A percentile compares a stretch with the other conserved stretches of the same genome.
Evolutionary conservation across 2,329 filamentous ascomycete genomes (phyloP).

Genomic region (Mollisia scopiformis): DNA sequence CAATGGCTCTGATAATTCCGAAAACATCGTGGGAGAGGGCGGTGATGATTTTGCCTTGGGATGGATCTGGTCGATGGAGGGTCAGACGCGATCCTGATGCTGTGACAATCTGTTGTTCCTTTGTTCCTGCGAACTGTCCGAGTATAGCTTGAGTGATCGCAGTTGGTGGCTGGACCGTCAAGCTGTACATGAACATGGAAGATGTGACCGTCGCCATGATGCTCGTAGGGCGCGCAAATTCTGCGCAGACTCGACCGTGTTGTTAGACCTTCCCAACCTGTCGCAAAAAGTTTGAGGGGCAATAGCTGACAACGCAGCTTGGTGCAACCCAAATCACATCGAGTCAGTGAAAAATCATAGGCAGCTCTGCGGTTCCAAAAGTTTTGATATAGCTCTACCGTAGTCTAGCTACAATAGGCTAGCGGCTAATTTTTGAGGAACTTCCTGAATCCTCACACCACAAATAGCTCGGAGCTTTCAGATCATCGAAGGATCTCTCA

Average conservation of each 20-base stretch:
- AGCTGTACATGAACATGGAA: conserved; percentile 97
- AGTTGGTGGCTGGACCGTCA: conserved; percentile 92
- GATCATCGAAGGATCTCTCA: background rate
- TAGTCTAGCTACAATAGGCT: too few relatives aligned
- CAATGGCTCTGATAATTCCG: conserved; percentile 88
- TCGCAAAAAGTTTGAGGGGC: conserved; percentile 2
- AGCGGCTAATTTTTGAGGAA: too few relatives aligned
- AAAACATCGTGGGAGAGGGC: conserved; percentile 93
- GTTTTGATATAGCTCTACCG: conserved; percentile 2
- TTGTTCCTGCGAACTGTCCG: conserved; percentile 93
- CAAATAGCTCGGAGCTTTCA: background rate
- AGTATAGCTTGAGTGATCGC: conserved; percentile 88
- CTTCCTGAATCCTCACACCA: background rate
- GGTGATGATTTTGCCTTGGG: conserved; percentile 83
- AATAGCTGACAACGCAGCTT: conserved; percentile 32
- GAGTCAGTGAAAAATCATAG: conserved; percentile 8
- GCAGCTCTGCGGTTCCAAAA: background rate
- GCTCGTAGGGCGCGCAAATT: conserved; percentile 31
- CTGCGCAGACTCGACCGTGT: conserved; percentile 25
- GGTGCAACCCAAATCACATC: conserved; percentile 27
- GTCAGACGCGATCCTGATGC: conserved; percentile 89
- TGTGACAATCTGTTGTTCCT: conserved; percentile 96
- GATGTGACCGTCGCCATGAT: conserved; percentile 95
- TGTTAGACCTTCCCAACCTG: background rate
- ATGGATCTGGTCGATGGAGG: conserved; percentile 82